Evolutionary conservation across 257 asterid genomes (phyloP).

Genomic region (Nicotiana tabacum): DNA sequence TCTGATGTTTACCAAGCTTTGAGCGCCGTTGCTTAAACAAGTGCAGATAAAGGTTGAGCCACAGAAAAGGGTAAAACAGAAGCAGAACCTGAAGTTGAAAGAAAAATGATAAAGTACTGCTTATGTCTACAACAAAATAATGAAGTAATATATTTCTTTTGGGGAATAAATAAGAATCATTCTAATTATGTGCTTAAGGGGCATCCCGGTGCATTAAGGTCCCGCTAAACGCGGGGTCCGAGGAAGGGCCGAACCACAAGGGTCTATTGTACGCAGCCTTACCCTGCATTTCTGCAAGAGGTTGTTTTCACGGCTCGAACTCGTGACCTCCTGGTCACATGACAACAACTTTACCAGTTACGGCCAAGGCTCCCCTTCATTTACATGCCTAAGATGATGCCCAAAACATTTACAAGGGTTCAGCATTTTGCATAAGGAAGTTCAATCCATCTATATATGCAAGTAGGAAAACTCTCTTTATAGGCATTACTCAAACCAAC

Average conservation of each 20-base stretch:
- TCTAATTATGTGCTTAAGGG: not conserved
- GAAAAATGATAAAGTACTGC: not conserved
- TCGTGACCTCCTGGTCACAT: too few relatives aligned
- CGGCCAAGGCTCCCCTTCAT: too few relatives aligned
- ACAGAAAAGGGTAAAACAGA: slow-evolving; percentile 65
- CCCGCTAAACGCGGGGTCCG: too few relatives aligned
- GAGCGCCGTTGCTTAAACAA: slow-evolving; percentile 79
- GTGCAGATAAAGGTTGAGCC: slow-evolving; percentile 93
- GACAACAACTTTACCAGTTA: too few relatives aligned
- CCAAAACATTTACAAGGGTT: not conserved
- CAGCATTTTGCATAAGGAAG: not conserved
- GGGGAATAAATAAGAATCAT: not conserved
- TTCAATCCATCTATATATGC: not conserved
- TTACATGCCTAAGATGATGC: not conserved
- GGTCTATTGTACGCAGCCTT: too few relatives aligned
- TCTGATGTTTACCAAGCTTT: slow-evolving; percentile 66
- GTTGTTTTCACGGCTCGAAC: too few relatives aligned
- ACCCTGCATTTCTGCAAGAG: too few relatives aligned
- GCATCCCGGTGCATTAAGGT: too few relatives aligned
- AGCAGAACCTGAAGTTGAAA: slow-evolving; percentile 53
- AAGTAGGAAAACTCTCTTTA: not conserved
- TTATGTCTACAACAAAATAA: not conserved
- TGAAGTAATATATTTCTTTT: not conserved
- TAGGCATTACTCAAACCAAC: not conserved
- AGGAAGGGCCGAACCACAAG: too few relatives aligned